Base-by-base conservation (phyloP, 352 stramenopile species). In the Phytophthora pluvialis region DNA sequence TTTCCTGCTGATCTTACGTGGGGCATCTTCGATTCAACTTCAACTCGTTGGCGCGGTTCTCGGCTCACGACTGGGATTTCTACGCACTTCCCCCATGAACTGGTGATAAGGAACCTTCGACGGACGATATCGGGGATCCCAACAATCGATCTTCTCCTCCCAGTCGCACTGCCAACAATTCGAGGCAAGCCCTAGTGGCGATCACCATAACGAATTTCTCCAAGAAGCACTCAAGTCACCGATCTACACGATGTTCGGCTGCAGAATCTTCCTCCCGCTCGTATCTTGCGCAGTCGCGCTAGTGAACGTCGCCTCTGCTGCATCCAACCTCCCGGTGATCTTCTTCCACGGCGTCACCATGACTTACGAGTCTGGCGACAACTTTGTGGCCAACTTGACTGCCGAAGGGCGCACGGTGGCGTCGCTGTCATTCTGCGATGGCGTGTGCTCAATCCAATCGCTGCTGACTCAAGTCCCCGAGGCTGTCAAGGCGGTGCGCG, bases 311-410 rank as follows among this genome's bases (percentile, higher is more conserved):
- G 56, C 45, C n/a, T 57, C 46, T 12, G 36, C 26, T 28, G 35
- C 55, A 18, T 63, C 55, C 9, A 39, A 56, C 43, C 63, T 79
- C 5, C 73, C 76, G 15, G 54, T 83, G 21, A 64, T 86, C 36
- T 83, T 80, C 54, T 83, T 84, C 60, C 76, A 84, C 55, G 73
- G 76, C 9, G 47, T 74, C 35, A 64, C 52, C 18, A 28, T 10
- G 8, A 73, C 69, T 18, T 44, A 69, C 6, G 53, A 46, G 25
- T 35, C 43, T 3, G 73, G 61, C 12, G 3, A 38, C 46, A 45
- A 67, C 35, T 36, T 80, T 4, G 43, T 67, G 3, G 42, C 58
- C 4, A 81, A 77, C 50, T 47, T 86, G 21, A 61, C 46, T 3
- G 59, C 61, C 0, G 61, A 80, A 3, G 52, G 65, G 5, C 66